A percentile compares a stretch with the other conserved stretches of the same genome.
Evolutionary conservation across 192 early-diverging fungal genomes (phyloP).

Genomic region (Gryganskiella cystojenkinii): DNA sequence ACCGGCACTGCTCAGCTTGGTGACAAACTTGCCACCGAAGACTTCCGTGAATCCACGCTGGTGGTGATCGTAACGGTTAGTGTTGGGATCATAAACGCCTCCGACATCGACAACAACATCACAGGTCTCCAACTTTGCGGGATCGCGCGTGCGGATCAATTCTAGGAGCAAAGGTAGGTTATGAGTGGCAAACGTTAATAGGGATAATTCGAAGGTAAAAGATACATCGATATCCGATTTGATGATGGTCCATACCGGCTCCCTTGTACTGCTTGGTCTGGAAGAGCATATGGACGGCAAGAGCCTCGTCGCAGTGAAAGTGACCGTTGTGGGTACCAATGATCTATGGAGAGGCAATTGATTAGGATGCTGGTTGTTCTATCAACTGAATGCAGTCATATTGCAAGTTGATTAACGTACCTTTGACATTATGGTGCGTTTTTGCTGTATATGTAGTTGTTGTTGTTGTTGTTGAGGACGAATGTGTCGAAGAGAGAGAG

Average conservation of each 20-base stretch:
- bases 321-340: constrained; percentile 91
- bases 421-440: neutral
- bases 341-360: constrained; percentile 37
- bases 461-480: no score
- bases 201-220: neutral
- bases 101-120: constrained; percentile 97
- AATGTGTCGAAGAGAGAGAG: no score
- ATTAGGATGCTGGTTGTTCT: no score
- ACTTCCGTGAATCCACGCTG: constrained; percentile 93
- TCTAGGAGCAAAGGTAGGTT: constrained; percentile 13
- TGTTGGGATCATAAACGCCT: constrained; percentile 85
- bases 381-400: no score
- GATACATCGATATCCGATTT: neutral
- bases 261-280: constrained; percentile 69
- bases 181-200: neutral
- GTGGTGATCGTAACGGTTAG: constrained; percentile 89
- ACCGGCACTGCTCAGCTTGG: constrained; percentile 95
- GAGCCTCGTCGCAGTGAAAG: constrained; percentile 91
- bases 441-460: no score
- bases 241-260: constrained; percentile 47
- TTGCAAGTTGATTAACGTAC: neutral
- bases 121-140: constrained; percentile 75
- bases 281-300: constrained; percentile 90
- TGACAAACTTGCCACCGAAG: constrained; percentile 79
- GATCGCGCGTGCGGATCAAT: constrained; percentile 87